phyloP scores from a whole-genome alignment of 768 basidiomycete genomes.

The Tephrocybe sp. region DNA sequence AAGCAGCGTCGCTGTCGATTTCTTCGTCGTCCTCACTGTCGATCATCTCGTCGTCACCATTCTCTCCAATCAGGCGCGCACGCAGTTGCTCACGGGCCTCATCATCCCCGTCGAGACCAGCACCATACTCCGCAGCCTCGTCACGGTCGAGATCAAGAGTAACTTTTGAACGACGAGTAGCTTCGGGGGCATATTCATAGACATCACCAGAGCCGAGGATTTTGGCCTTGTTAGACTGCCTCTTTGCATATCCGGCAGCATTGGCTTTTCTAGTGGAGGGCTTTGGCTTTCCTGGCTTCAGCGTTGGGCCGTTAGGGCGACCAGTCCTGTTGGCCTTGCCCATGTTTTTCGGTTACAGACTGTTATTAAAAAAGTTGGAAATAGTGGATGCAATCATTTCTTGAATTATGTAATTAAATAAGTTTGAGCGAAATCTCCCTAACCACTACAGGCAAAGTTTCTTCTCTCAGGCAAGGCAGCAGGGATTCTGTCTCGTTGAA shows the following conservation, averaged over 20 bases:
- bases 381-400: slow-evolving; percentile 2
- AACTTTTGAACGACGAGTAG: slow-evolving; percentile 50
- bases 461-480: too few species aligned
- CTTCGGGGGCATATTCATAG: slow-evolving; percentile 59
- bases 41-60: slow-evolving; percentile 50
- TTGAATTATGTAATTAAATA: slow-evolving; percentile 1
- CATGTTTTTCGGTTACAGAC: not conserved
- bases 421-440: not conserved
- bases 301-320: slow-evolving; percentile 3
- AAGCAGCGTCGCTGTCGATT: slow-evolving; percentile 80
- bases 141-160: slow-evolving; percentile 54
- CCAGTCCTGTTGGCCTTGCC: slow-evolving; percentile 2
- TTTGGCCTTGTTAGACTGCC: slow-evolving; percentile 43
- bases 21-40: slow-evolving; percentile 80
- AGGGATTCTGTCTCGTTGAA: too few species aligned
- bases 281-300: slow-evolving; percentile 15
- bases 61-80: slow-evolving; percentile 51
- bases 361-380: not conserved
- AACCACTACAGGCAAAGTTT: too few species aligned
- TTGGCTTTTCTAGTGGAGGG: slow-evolving; percentile 32
- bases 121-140: slow-evolving; percentile 41
- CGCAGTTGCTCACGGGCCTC: slow-evolving; percentile 36
- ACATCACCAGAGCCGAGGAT: slow-evolving; percentile 41
- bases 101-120: slow-evolving; percentile 39
- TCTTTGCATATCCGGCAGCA: slow-evolving; percentile 49